Evolutionary conservation across 768 basidiomycete species (phyloP), one percentile per base, ranked within the genome.

Genomic region (Sporobolomyces phaffii): DNA sequence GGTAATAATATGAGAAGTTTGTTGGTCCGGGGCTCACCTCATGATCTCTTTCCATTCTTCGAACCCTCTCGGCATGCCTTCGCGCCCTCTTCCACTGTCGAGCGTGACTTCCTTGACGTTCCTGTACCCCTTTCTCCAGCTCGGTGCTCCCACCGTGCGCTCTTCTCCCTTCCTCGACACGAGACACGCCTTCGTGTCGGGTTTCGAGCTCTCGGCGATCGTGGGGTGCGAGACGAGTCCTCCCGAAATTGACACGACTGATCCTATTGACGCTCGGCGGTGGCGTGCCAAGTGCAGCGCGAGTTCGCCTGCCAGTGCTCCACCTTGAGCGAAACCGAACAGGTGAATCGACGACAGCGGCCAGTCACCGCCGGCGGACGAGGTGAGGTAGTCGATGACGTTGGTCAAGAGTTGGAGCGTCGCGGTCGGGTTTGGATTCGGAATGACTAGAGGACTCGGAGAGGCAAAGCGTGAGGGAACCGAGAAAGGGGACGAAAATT

Each of bases 261-360:
- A 88, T n/a, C 84, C 91, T 20, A 92, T 79, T 28, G 54, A 54
- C 44, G 60, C 54, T 80, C 0, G 38, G 9, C 38, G 56, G 52
- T 69, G 69, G 74, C 56, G 44, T 1, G 29, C 5, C 52, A 69
- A 51, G 44, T 71, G 70, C 9, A 90, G 73, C 1, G 82, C 83
- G 58, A 84, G 80, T 77, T 96, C 91, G 3, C 81, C 82, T 1
- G 85, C 89, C 38, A 91, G 83, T 24, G 81, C 86, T 0, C 89
- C 92, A 1, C 91, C 91, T 76, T 96, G 91, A 0, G 83, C 88
- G 69, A 90, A 96, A 4, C 91, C 91, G 62, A 93, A 88, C 50
- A 91, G 75, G 75, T 96, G 91, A 44, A 96, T 86, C n/a, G 82
- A 80, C 14, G 83, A 64, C 0, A 81, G 73, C 9, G 85, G 80